Evolutionary conservation across 805 yeast species (phyloP), one percentile per base, ranked within the genome.

Genomic region (Kluyveromyces dobzhanskii): DNA sequence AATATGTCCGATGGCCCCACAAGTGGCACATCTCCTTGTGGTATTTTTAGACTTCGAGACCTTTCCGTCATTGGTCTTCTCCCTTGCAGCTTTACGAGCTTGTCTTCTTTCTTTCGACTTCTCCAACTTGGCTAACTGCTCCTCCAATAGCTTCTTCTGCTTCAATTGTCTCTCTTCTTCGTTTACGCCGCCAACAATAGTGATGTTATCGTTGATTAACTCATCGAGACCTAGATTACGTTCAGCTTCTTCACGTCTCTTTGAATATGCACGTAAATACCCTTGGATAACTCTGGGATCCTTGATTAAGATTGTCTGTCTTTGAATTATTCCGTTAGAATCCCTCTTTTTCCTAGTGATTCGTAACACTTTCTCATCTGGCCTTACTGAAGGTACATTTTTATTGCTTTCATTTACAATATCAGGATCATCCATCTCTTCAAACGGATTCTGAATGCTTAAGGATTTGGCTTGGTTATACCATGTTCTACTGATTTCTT

Each of bases 1-100:
- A 45, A 90, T 90, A 59, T 90, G 98, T 0, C 97, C 98, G 46
- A 84, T 71, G 10, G 90, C 92, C 17, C 97, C 97, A 70, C 98
- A 90, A 0, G 92, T 81, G 3, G 94, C 88, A 64, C 98, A 90
- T 54, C 85, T 76, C 57, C 98, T 70, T 7, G 82, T 80, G 0
- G 69, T 64, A 35, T 64, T 62, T 39, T 61, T 65, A 2, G 59
- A 56, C 24, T 39, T 44, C 9, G 51, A 17, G 13, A 44, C 44
- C 34, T 48, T 49, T n/a, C 49, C 50, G 16, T 49, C 53, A 13
- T 41, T 53, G 39, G 44, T 56, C 46, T 57, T 49, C 37, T 67
- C 67, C 61, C 75, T 60, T 52, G 64, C 65, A 30, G 75, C 71
- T 55, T 75, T 67, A 48, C 84, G 65, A 5, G 78, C 79, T 42